phyloP scores from a whole-genome alignment of 768 basidiomycete species.

The Boletus sp. region DNA sequence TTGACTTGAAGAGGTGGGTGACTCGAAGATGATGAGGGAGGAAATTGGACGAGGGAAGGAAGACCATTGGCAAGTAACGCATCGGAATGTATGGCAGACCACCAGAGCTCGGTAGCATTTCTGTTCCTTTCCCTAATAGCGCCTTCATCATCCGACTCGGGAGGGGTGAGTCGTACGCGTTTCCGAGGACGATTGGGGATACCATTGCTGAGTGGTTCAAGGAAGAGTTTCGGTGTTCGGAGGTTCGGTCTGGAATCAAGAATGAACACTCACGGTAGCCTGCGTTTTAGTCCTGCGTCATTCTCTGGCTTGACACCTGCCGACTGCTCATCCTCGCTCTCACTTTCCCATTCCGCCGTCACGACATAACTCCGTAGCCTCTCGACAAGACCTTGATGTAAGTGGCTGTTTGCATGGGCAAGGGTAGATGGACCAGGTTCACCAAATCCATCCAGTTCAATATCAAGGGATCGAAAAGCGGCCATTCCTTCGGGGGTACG shows the following conservation, averaged over 20 bases:
- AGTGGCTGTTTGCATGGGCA: slow-evolving; percentile 31
- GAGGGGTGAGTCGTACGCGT: slow-evolving; percentile 49
- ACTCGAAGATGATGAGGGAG: slow-evolving; percentile 18
- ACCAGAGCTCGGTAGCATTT: slow-evolving; percentile 63
- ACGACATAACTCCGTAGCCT: slow-evolving; percentile 19
- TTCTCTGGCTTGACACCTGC: slow-evolving; percentile 27
- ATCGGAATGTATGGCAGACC: slow-evolving; percentile 66
- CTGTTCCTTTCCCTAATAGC: slow-evolving; percentile 31
- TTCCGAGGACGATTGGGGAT: slow-evolving; percentile 52
- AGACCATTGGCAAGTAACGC: slow-evolving; percentile 61
- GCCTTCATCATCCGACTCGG: slow-evolving; percentile 36
- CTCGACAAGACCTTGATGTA: slow-evolving; percentile 15
- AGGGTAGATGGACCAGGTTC: slow-evolving; percentile 35
- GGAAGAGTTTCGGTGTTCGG: background rate
- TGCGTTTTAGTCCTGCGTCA: slow-evolving; percentile 60
- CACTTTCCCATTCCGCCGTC: slow-evolving; percentile 34
- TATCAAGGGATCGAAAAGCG: slow-evolving; percentile 58
- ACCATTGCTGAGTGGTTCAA: slow-evolving; percentile 18
- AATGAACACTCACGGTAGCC: slow-evolving; percentile 29
- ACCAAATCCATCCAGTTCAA: slow-evolving; percentile 40
- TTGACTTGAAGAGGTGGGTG: slow-evolving; percentile 9
- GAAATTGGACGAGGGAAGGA: slow-evolving; percentile 44
- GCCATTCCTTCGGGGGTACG: slow-evolving; percentile 77
- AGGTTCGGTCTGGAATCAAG: background rate
- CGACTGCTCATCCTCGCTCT: slow-evolving; percentile 33